These are phyloP conservation scores for Xylaria arbuscula DNA, from an alignment of 2,329 filamentous ascomycete genomes.

Conservation along the genomic window DNA sequence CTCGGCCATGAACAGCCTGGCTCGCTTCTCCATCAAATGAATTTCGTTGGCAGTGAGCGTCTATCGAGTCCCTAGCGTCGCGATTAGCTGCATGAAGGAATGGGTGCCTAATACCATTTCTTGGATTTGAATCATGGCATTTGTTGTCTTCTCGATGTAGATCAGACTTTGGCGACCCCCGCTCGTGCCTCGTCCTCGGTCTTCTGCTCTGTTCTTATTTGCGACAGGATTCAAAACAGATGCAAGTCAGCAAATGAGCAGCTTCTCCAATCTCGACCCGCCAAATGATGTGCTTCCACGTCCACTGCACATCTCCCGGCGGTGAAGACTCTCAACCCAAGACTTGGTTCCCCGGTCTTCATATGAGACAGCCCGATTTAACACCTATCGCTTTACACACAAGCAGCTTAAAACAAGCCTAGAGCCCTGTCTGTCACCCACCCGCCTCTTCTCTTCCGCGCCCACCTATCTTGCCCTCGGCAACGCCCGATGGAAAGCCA, in stretches of 20 bases:
- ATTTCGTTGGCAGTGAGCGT: constrained; percentile 20
- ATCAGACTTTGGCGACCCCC: constrained; percentile 28
- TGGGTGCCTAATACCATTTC: constrained; percentile 36
- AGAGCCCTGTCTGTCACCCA: constrained; percentile 11
- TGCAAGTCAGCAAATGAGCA: constrained; percentile 22
- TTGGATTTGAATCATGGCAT: constrained; percentile 32
- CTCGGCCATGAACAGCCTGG: background rate
- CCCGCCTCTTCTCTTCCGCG: constrained; percentile 5
- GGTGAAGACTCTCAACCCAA: constrained; percentile 18
- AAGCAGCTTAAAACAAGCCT: constrained; percentile 14
- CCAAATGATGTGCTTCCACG: constrained; percentile 38
- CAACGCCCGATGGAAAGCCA: constrained; percentile 8
- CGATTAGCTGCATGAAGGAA: constrained; percentile 31
- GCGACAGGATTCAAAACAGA: constrained; percentile 9
- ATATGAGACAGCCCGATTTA: constrained; percentile 23
- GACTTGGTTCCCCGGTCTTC: constrained; percentile 16
- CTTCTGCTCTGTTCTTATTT: constrained; percentile 11
- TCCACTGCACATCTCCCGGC: constrained; percentile 31
- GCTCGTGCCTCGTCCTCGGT: constrained; percentile 18
- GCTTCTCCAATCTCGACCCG: constrained; percentile 27
- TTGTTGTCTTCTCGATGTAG: constrained; percentile 42
- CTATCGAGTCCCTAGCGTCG: constrained; percentile 21
- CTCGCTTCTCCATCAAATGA: constrained; percentile 8
- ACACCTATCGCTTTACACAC: background rate
- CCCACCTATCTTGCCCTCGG: constrained; percentile 8